Base-by-base conservation (phyloP, 345 rosid genomes). In the Salix brachista region DNA sequence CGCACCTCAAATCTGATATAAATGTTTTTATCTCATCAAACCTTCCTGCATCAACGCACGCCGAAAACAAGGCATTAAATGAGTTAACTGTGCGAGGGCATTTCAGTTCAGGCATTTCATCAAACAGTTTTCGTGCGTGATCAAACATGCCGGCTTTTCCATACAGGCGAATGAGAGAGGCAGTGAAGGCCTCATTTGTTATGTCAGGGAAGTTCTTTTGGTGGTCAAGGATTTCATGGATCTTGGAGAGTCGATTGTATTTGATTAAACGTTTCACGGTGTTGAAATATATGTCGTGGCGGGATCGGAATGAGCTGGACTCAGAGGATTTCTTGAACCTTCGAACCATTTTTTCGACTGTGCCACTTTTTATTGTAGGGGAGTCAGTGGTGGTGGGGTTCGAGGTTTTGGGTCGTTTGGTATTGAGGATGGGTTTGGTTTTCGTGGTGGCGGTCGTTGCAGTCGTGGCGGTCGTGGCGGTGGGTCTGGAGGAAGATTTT, bases 121-220 rank as follows among this genome's bases (percentile, higher is more conserved):
- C 94, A 87, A 93, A 90, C 94, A 91, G 72, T 75, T 87, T 88
- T 80, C 80, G 85, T 5, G 94, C 96, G 46, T 89, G 71, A 56
- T 91, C 90, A 58, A 78, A 82, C 97, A 93, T 89, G 42, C 90
- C 91, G 0, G 85, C 85, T 19, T 66, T 75, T 1, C 95, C 95
- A 16, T 88, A 90, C 1, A 90, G 74, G 4, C 23, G 18, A 12
- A 93, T 87, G 32, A 91, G 67, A 72, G 90, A 85, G 12, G 87
- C 84, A 3, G 84, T 75, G 72, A 93, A 93, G 26, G 86, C 88
- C 72, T 91, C 95, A 70, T 84, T 82, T 23, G 89, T 77, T 62
- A 89, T 84, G 82, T 90, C 86, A 11, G 74, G 71, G 79, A 84
- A 93, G 79, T 86, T 85, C 75, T 87, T 93, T 54, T 90, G 98